A percentile compares a stretch with the other conserved stretches of the same genome.
These are phyloP conservation scores for Acanthamoeba lenticulata DNA, from an alignment of 208 protist species.

Conservation along the genomic window DNA sequence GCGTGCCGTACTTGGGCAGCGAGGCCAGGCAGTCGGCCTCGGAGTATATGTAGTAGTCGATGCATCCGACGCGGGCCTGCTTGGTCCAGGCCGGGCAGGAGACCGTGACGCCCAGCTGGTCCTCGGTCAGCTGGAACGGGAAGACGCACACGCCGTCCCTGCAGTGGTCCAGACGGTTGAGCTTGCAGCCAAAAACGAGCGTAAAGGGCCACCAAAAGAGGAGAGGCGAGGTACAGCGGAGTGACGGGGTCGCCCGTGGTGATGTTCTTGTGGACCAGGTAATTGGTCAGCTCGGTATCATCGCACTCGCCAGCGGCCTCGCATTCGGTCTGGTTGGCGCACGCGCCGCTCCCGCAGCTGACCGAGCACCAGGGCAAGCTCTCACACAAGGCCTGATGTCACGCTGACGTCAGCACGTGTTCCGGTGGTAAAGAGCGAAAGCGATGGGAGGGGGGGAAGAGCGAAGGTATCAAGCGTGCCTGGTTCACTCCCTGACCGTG, in stretches of 20 bases:
- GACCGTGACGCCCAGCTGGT: background rate
- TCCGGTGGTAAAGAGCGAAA: too few relatives aligned
- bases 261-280: background rate
- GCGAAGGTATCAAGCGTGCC: background rate
- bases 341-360: background rate
- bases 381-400: too few relatives aligned
- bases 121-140: background rate
- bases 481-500: background rate
- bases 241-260: background rate
- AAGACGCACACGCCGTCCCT: constrained; percentile 3
- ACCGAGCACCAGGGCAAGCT: constrained; percentile 5
- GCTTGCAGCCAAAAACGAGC: background rate
- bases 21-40: background rate
- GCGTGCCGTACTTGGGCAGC: background rate
- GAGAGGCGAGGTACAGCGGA: background rate
- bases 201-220: background rate
- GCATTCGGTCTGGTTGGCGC: constrained; percentile 34
- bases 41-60: background rate
- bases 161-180: too few relatives aligned
- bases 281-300: background rate
- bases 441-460: background rate
- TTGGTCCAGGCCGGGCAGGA: background rate
- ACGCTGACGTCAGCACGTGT: too few relatives aligned
- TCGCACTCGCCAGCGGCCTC: background rate
- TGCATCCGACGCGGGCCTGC: background rate